phyloP scores from a whole-genome alignment of 2,329 filamentous ascomycete species.

The Triangularia verruculosa region DNA sequence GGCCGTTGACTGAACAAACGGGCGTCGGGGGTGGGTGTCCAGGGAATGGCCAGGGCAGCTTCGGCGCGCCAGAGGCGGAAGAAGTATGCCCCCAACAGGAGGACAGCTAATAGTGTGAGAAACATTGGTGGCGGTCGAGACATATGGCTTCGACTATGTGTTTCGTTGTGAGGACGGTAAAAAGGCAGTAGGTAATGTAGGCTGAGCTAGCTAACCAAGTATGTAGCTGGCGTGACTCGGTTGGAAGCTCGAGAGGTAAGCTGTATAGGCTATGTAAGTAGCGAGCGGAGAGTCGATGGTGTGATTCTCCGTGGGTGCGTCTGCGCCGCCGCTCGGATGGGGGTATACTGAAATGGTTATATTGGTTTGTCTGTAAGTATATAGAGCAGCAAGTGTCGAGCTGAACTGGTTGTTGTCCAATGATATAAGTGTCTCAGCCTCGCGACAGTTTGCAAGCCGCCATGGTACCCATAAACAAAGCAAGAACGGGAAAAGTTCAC shows the following conservation, averaged over 20 bases:
- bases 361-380: not conserved
- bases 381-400: not conserved
- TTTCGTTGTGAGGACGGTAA: not conserved
- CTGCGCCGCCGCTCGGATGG: not conserved
- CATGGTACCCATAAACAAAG: not conserved
- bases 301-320: not conserved
- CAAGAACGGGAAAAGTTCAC: not conserved
- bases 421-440: not conserved
- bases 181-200: not conserved
- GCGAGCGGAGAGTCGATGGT: not conserved
- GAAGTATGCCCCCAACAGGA: slow-evolving; percentile 37
- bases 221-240: not conserved
- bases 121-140: slow-evolving; percentile 33
- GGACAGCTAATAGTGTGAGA: slow-evolving; percentile 36
- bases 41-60: slow-evolving; percentile 42
- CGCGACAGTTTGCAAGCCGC: not conserved
- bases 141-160: not conserved
- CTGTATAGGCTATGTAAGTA: not conserved
- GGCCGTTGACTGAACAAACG: slow-evolving; percentile 48
- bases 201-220: not conserved
- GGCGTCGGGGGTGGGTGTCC: slow-evolving; percentile 49
- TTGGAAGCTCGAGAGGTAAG: not conserved
- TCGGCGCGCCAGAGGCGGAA: slow-evolving; percentile 47
- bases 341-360: not conserved
- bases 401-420: not conserved